Conservation (phyloP, 139 green algal genomes). For the Chlorella sorokiniana region DNA sequence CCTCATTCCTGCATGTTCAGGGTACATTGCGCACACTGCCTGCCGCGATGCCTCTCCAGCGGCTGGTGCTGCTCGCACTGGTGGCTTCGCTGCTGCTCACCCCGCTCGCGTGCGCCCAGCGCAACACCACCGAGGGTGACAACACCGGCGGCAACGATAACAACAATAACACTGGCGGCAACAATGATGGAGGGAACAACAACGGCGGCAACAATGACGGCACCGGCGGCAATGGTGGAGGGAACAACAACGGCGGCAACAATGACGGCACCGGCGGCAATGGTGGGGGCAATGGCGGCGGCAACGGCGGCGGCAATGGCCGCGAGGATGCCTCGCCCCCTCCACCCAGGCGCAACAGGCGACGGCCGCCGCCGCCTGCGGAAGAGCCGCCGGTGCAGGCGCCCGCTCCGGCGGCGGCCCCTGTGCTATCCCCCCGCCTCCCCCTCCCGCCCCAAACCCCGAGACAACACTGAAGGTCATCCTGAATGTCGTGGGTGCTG, state of each 20-base stretch:
- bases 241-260: background rate
- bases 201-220: background rate
- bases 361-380: no score
- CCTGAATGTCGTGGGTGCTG: no score
- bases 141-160: background rate
- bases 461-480: no score
- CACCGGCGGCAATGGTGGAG: background rate
- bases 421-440: no score
- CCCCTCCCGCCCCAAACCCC: no score
- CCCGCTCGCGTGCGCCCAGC: background rate
- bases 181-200: background rate
- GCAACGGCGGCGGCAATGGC: background rate
- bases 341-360: no score
- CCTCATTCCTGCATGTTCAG: background rate
- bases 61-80: background rate
- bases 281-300: background rate
- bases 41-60: background rate
- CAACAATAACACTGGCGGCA: background rate
- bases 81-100: background rate
- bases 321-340: slow-evolving; percentile 7
- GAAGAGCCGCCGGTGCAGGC: no score
- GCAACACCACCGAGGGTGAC: background rate
- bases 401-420: no score
- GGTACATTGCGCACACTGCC: background rate
- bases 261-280: background rate